Base-by-base conservation (phyloP, 257 asterid species). In the Capsicum baccatum region DNA sequence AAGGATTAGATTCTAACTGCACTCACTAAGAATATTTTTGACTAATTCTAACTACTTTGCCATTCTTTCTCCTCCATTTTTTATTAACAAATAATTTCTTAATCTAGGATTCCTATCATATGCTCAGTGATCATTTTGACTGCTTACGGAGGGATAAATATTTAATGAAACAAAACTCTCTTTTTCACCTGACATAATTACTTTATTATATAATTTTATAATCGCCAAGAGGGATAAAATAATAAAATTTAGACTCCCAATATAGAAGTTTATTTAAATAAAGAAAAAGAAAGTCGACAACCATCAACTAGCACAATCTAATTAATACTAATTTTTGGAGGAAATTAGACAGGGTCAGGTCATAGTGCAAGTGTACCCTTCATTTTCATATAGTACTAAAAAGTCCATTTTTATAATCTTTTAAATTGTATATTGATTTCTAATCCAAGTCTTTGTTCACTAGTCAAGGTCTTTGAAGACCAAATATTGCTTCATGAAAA, bases 321-420 rank as follows among this genome's bases (percentile, higher is more conserved):
- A 85, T 84, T 37, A 57, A 85, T 84, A 84, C 17, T 83, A 52
- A 6, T 21, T 21, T 50, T 52, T 54, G 81, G 35, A 39, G 33
- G 62, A 82, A 84, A 76, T 85, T 85, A 85, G 86, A 89, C 87
- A 85, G 71, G 90, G 88, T 90, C 90, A 63, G 86, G 87, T 89
- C 87, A 92, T 88, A 88, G 85, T 89, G 73, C 60, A 42, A 64
- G 76, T 83, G 85, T 6, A 19, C 83, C 85, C 85, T 82, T 55
- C 60, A 7, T 71, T 52, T 64, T 83, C 80, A 52, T 9, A 79
- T 21, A 26, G 33, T 26, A 83, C 67, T 85, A 39, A 79, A 79
- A 35, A 62, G 69, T 57, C 56, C 58, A 71, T 62, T 52, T 52
- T 57, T 15, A 21, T 44, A n/a, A 12, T 83, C 4, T 54, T 86